A percentile compares a stretch with the other conserved stretches of the same genome.
Evolutionary conservation across 2,329 filamentous ascomycete genomes (phyloP).

Genomic region (Phaeosphaeria sp.): DNA sequence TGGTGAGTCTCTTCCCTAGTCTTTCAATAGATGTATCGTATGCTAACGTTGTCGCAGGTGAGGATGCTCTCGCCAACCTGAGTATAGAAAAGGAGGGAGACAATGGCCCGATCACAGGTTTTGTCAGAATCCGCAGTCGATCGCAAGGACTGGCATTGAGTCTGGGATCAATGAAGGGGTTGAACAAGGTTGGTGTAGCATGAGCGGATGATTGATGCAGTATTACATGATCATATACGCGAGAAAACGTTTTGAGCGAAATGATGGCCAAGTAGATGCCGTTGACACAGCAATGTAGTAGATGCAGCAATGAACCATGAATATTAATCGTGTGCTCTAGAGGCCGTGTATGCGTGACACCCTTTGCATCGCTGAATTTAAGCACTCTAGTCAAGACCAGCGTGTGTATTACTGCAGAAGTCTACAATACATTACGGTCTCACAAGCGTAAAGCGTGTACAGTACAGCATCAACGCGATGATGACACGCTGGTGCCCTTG

Average conservation of each 20-base stretch:
- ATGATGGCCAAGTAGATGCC: background rate
- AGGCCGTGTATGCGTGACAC: too few relatives aligned
- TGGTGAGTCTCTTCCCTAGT: slow-evolving; percentile 69
- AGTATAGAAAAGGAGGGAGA: slow-evolving; percentile 98
- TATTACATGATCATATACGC: background rate
- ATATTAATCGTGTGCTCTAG: background rate
- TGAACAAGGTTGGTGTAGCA: slow-evolving; percentile 63
- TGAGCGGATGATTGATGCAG: slow-evolving; percentile 6
- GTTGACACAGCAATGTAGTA: background rate
- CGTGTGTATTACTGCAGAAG: too few relatives aligned
- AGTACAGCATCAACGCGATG: background rate
- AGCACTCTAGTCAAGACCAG: too few relatives aligned
- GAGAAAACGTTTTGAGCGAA: background rate
- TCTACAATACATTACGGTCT: too few relatives aligned
- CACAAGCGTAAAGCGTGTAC: too few relatives aligned
- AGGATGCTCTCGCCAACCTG: slow-evolving; percentile 96
- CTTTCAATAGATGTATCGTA: background rate
- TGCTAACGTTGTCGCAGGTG: slow-evolving; percentile 64
- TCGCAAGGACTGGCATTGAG: slow-evolving; percentile 94
- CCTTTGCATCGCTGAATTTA: too few relatives aligned
- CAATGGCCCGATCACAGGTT: slow-evolving; percentile 92
- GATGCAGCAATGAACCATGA: background rate
- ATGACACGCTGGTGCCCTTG: background rate
- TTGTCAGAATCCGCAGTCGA: slow-evolving; percentile 96
- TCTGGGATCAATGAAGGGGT: slow-evolving; percentile 89